phyloP scores from a whole-genome alignment of 1,139 yeast genomes.

The Kluyveromyces marxianus region DNA sequence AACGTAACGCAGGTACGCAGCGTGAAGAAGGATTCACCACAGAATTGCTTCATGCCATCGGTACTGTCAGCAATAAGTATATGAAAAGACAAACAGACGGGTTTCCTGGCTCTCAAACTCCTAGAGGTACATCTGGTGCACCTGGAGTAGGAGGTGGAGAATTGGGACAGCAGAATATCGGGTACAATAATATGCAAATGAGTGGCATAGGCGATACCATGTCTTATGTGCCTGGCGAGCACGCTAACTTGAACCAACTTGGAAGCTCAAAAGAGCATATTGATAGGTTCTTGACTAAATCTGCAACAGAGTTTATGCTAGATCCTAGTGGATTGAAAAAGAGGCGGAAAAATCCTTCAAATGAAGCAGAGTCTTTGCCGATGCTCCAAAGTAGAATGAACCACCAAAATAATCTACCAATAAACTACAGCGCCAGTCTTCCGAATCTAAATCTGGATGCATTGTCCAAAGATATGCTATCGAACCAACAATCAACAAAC shows the following conservation, averaged over 20 bases:
- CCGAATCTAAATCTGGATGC: conserved; percentile 6
- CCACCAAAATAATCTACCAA: not conserved
- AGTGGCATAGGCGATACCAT: conserved; percentile 1
- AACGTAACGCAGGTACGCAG: conserved; percentile 3
- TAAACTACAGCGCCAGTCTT: conserved; percentile 3
- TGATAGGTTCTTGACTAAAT: conserved; percentile 3
- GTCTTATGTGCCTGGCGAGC: conserved; percentile 5
- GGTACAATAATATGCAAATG: not conserved
- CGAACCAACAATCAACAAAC: not conserved
- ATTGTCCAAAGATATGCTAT: conserved; percentile 1
- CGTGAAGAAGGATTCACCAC: conserved; percentile 16
- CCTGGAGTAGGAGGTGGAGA: not conserved
- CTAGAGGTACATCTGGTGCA: not conserved
- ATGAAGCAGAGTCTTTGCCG: not conserved
- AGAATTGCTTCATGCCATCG: conserved; percentile 25
- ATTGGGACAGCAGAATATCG: not conserved
- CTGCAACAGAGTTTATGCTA: conserved; percentile 14
- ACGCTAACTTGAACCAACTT: conserved; percentile 3
- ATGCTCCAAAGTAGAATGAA: not conserved
- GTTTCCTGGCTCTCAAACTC: not conserved
- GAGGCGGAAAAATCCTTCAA: conserved; percentile 13
- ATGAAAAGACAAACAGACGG: conserved; percentile 7
- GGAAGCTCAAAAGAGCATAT: conserved; percentile 3
- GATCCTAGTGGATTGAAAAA: conserved; percentile 29
- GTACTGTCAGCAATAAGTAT: conserved; percentile 23